phyloP scores from a whole-genome alignment of 768 basidiomycete species.

The Ramaria sp. region DNA sequence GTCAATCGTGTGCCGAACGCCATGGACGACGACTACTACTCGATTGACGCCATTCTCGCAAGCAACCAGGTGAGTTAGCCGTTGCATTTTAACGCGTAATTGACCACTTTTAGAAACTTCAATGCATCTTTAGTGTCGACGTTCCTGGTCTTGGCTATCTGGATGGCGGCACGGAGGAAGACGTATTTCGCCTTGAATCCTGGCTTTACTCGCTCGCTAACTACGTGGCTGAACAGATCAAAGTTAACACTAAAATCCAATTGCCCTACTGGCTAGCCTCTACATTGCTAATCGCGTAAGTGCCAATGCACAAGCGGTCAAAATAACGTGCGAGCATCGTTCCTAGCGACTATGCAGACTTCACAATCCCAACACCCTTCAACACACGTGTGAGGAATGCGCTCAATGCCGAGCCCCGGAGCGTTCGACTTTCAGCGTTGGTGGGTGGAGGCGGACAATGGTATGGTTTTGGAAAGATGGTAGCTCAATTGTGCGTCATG shows the following conservation, averaged over 20 bases:
- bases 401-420: conserved; percentile 78
- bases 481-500: conserved; percentile 67
- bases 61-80: conserved; percentile 63
- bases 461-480: conserved; percentile 86
- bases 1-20: neutral
- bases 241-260: conserved; percentile 62
- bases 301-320: neutral
- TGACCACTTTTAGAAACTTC: conserved; percentile 55
- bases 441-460: conserved; percentile 84
- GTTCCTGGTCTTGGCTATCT: conserved; percentile 84
- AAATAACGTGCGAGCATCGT: neutral
- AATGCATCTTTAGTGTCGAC: conserved; percentile 84
- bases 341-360: conserved; percentile 76
- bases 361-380: conserved; percentile 75
- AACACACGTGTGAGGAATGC: conserved; percentile 71
- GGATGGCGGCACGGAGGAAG: conserved; percentile 73
- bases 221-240: conserved; percentile 43
- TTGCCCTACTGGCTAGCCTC: conserved; percentile 90
- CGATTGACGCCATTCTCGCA: conserved; percentile 81
- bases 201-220: neutral
- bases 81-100: neutral
- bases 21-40: conserved; percentile 60
- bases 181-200: conserved; percentile 37
- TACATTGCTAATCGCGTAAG: conserved; percentile 71
- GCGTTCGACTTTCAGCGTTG: conserved; percentile 70